Percentiles rank a stretch among this genome's conserved stretches.
Conservation (phyloP, 1,284 basidiomycete species). For the Marasmius sp. region DNA sequence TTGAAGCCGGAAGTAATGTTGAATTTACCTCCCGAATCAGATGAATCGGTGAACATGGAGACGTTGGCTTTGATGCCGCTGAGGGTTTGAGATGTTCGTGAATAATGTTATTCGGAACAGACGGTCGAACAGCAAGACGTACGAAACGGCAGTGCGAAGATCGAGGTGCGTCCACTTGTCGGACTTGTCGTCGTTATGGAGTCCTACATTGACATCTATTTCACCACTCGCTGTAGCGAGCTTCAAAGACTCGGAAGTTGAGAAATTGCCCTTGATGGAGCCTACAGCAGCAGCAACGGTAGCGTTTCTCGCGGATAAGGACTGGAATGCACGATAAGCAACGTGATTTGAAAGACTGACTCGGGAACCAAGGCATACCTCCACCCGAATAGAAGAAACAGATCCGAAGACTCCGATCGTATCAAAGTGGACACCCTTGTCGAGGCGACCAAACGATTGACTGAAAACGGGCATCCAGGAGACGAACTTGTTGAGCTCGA, state of each 20-base stretch:
- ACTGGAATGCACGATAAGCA: slow-evolving; percentile 23
- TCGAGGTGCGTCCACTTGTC: slow-evolving; percentile 21
- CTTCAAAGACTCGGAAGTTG: slow-evolving; percentile 29
- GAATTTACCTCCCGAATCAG: slow-evolving; percentile 29
- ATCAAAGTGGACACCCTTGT: slow-evolving; percentile 31
- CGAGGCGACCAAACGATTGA: slow-evolving; percentile 31
- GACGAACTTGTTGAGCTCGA: slow-evolving; percentile 32
- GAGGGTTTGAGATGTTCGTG: neutral
- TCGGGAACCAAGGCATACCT: slow-evolving; percentile 21
- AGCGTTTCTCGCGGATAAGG: slow-evolving; percentile 30
- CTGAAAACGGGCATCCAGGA: slow-evolving; percentile 32
- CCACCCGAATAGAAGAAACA: slow-evolving; percentile 26
- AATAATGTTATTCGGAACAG: too few species aligned
- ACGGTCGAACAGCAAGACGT: slow-evolving; percentile 10
- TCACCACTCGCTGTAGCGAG: slow-evolving; percentile 27
- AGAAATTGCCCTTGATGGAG: slow-evolving; percentile 41
- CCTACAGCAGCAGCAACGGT: slow-evolving; percentile 32
- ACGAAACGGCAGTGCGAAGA: slow-evolving; percentile 40
- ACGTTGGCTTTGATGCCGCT: slow-evolving; percentile 32
- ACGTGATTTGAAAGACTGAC: neutral
- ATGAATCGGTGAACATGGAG: slow-evolving; percentile 24
- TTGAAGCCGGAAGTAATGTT: slow-evolving; percentile 30
- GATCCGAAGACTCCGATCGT: slow-evolving; percentile 23
- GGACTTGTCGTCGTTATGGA: slow-evolving; percentile 28
- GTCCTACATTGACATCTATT: slow-evolving; percentile 34